A percentile compares a stretch with the other conserved stretches of the same genome.
phyloP scores from a whole-genome alignment of 768 basidiomycete genomes.

The Panellus pusillus region DNA sequence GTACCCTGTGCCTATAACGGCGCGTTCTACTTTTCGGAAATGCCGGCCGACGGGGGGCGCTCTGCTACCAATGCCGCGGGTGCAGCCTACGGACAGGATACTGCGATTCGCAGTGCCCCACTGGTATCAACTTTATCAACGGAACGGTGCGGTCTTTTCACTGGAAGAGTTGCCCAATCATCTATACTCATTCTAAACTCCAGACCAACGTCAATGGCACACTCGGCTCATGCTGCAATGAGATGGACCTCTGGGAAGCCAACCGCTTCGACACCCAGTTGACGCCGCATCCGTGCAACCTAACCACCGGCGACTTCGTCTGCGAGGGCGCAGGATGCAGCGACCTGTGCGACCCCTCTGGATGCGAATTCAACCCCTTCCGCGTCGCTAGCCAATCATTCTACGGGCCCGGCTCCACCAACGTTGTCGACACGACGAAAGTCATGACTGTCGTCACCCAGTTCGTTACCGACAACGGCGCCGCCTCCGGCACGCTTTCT shows the following conservation, averaged over 20 bases:
- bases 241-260: slow-evolving; percentile 45
- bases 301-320: slow-evolving; percentile 29
- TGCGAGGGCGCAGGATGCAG: slow-evolving; percentile 33
- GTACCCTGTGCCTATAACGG: slow-evolving; percentile 47
- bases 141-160: slow-evolving; percentile 36
- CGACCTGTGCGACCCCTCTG: slow-evolving; percentile 35
- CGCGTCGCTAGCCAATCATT: slow-evolving; percentile 37
- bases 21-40: slow-evolving; percentile 45
- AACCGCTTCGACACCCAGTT: slow-evolving; percentile 36
- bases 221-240: slow-evolving; percentile 39
- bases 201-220: slow-evolving; percentile 33
- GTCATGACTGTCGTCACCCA: too few relatives aligned
- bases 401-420: slow-evolving; percentile 30
- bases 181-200: slow-evolving; percentile 21
- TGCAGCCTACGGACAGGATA: slow-evolving; percentile 47
- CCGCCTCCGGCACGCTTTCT: slow-evolving; percentile 36
- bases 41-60: slow-evolving; percentile 43
- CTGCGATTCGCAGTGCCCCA: slow-evolving; percentile 48
- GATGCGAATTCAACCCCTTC: slow-evolving; percentile 46
- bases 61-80: slow-evolving; percentile 41
- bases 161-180: too few relatives aligned
- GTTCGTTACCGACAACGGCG: too few relatives aligned
- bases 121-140: slow-evolving; percentile 45
- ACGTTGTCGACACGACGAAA: slow-evolving; percentile 35
- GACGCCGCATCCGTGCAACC: slow-evolving; percentile 39